Conservation (phyloP, 2,329 filamentous ascomycete species). For the Sarocladiaceae sp. region DNA sequence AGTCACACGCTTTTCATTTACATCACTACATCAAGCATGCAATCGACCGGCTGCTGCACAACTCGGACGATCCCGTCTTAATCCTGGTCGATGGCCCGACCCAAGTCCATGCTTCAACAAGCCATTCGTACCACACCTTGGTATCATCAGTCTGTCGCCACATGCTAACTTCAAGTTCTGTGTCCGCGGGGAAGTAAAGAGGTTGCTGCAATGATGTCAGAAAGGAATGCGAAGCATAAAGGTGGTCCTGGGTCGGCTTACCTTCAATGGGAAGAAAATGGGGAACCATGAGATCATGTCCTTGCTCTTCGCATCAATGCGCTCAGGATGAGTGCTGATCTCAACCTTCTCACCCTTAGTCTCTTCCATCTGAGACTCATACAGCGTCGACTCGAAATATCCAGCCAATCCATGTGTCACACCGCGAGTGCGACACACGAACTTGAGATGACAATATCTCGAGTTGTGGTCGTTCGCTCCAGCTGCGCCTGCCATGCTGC, state of each 20-base stretch:
- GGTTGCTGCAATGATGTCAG: conserved; percentile 57
- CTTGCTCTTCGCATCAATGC: conserved; percentile 86
- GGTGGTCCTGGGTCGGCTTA: conserved; percentile 34
- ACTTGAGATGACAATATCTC: conserved; percentile 72
- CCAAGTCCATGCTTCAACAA: conserved; percentile 78
- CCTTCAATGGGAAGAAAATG: conserved; percentile 95
- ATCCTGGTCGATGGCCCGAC: conserved; percentile 56
- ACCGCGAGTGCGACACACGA: conserved; percentile 73
- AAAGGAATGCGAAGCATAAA: neutral
- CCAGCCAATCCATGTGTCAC: conserved; percentile 88
- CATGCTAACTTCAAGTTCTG: conserved; percentile 87
- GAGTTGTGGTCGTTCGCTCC: conserved; percentile 90
- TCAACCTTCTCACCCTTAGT: conserved; percentile 58
- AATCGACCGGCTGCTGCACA: conserved; percentile 66
- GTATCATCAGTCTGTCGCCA: conserved; percentile 94
- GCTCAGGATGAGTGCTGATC: conserved; percentile 87
- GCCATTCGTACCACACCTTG: conserved; percentile 98
- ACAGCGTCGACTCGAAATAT: conserved; percentile 96
- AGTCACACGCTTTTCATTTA: neutral
- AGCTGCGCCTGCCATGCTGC: conserved; percentile 69
- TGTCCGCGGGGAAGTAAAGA: conserved; percentile 77
- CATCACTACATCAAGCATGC: conserved; percentile 62
- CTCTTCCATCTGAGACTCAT: conserved; percentile 47
- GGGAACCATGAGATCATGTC: conserved; percentile 99
- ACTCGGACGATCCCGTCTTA: conserved; percentile 61